Base-by-base conservation (phyloP, 148 eudicot species). In the Persicaria maculosa region DNA sequence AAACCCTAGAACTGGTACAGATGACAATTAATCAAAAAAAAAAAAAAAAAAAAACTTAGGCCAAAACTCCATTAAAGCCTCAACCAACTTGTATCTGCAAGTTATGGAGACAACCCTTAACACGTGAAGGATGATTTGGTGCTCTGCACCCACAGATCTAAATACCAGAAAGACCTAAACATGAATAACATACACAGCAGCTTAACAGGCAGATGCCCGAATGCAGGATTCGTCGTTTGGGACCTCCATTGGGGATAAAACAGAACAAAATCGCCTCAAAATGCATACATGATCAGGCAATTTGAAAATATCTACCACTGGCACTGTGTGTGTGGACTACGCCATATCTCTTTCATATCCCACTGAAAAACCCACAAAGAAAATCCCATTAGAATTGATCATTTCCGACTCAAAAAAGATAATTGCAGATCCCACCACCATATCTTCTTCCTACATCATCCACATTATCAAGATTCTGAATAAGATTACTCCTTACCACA, bases 271-370 rank as follows among this genome's bases (percentile, higher is more conserved):
- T 48, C 3, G 17, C 8, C 19, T 45, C 36, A 65, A 36, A 65
- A 65, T 40, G 69, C 16, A 59, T 36, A 46, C 8, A 36, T 46
- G 5, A 65, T 36, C n/a, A 65, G 17, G 6, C 17, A 40, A 65
- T 40, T 65, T 17, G 15, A 43, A 62, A 65, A 65, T 40, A 65
- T 36, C 17, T 12, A 65, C 40, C 40, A 31, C 3, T 0, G 47
- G 3, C 70, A 65, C 47, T 65, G 15, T 65, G 70, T 65, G 70
- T 65, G 70, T 65, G 47, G 69, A 65, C 40, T 31, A 31, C 3
- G 0, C 40, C 46, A 40, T 65, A 46, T 40, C 36, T 58, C 64
- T 58, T 58, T 10, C 25, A 2, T 19, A 58, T 58, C 64, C 52
- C 64, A 58, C 19, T 9, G 9, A 58, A 7, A 20, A 19, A 58